phyloP scores from a whole-genome alignment of 2,329 filamentous ascomycete genomes.

The Neoarthrinium moseri region DNA sequence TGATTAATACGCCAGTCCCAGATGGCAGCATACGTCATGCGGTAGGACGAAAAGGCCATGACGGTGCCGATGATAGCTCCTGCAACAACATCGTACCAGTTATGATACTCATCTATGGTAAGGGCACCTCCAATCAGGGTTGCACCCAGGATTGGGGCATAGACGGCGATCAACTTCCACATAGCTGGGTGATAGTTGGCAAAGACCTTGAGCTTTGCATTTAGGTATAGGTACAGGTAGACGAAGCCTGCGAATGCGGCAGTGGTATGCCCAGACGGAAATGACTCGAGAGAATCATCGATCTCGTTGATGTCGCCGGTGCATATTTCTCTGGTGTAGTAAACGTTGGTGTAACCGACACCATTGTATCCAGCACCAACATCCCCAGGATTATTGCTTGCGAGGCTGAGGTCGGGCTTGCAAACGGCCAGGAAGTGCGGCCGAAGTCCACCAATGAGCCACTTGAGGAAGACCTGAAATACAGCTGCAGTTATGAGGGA shows the following conservation, averaged over 20 bases:
- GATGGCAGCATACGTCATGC: conserved; percentile 66
- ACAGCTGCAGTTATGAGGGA: conserved; percentile 68
- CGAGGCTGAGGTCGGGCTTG: conserved; percentile 54
- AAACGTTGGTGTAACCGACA: conserved; percentile 56
- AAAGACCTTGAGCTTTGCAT: conserved; percentile 76
- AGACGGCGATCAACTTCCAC: conserved; percentile 69
- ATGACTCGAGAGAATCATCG: conserved; percentile 67
- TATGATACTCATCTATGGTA: conserved; percentile 72
- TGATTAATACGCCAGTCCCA: conserved; percentile 69
- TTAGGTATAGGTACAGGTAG: conserved; percentile 71
- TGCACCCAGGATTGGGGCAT: conserved; percentile 66
- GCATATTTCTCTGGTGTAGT: conserved; percentile 70
- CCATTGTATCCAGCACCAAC: conserved; percentile 41
- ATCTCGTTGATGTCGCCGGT: conserved; percentile 64
- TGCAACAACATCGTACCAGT: conserved; percentile 72
- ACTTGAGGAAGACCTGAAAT: conserved; percentile 76
- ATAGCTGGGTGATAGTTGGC: conserved; percentile 70
- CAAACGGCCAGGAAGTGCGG: conserved; percentile 72
- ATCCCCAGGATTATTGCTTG: conserved; percentile 39
- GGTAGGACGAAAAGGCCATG: conserved; percentile 64
- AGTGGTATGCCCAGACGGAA: conserved; percentile 73
- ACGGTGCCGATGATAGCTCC: conserved; percentile 64
- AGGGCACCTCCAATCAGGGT: conserved; percentile 66
- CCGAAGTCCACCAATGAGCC: conserved; percentile 70
- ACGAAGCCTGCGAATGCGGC: conserved; percentile 72